A percentile compares a stretch with the other conserved stretches of the same genome.
Evolutionary conservation across 306 rosid genomes (phyloP).

Genomic region (Styphnolobium japonicum): DNA sequence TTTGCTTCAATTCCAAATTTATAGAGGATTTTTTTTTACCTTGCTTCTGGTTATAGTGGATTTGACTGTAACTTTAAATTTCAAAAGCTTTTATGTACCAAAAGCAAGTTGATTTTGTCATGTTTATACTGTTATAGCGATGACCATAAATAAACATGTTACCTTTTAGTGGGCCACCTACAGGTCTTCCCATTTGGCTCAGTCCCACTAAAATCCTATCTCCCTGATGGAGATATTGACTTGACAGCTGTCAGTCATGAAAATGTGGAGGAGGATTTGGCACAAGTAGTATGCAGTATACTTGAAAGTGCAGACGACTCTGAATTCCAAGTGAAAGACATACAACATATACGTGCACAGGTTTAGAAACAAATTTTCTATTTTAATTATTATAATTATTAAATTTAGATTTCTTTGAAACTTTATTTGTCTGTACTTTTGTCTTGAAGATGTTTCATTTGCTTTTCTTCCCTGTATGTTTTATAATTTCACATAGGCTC

Average conservation of each 20-base stretch:
- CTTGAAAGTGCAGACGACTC: constrained; percentile 33
- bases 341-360: constrained; percentile 53
- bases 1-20: neutral
- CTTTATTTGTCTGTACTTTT: neutral
- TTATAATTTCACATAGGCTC: neutral
- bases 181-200: constrained; percentile 78
- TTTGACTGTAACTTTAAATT: neutral
- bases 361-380: constrained; percentile 32
- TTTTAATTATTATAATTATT: neutral
- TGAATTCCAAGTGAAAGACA: constrained; percentile 41
- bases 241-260: constrained; percentile 52
- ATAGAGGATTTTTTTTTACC: neutral
- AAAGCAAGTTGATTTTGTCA: neutral
- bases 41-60: neutral
- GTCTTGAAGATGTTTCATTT: neutral
- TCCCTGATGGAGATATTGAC: constrained; percentile 86
- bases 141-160: neutral
- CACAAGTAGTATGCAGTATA: constrained; percentile 33
- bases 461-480: neutral
- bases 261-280: constrained; percentile 46
- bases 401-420: neutral
- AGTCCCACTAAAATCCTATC: constrained; percentile 68
- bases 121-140: neutral
- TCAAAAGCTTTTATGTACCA: neutral
- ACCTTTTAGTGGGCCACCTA: constrained; percentile 17